These are phyloP conservation scores for Ceraceosorus guamensis DNA, from an alignment of 1,284 basidiomycete genomes.

Conservation along the genomic window DNA sequence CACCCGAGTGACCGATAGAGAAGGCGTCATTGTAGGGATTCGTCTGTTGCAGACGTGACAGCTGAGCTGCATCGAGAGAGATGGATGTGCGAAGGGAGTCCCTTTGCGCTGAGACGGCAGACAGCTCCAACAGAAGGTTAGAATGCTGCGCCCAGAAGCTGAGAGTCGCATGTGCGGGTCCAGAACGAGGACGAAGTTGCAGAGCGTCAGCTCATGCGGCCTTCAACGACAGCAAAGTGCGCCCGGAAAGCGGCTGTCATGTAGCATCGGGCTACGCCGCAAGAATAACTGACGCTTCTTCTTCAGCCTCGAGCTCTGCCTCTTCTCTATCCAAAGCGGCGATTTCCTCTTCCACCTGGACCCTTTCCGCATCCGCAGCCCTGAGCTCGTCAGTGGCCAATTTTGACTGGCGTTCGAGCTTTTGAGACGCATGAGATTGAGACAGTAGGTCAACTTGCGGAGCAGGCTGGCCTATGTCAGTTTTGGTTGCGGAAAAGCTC, in stretches of 20 bases:
- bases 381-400: slow-evolving; percentile 16
- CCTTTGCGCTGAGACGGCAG: slow-evolving; percentile 63
- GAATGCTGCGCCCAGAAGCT: slow-evolving; percentile 81
- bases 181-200: neutral
- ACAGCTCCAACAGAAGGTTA: slow-evolving; percentile 60
- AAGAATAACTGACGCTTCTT: slow-evolving; percentile 61
- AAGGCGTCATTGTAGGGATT: slow-evolving; percentile 99
- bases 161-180: neutral
- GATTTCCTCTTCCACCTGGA: slow-evolving; percentile 63
- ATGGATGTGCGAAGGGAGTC: slow-evolving; percentile 64
- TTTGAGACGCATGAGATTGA: neutral
- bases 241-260: too few species aligned
- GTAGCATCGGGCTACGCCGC: too few species aligned
- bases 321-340: slow-evolving; percentile 67
- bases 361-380: slow-evolving; percentile 38
- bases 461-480: slow-evolving; percentile 4
- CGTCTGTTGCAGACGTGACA: slow-evolving; percentile 79
- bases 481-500: slow-evolving; percentile 4
- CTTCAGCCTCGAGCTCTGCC: slow-evolving; percentile 59
- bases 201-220: neutral
- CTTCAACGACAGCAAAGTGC: too few species aligned
- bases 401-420: slow-evolving; percentile 18
- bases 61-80: slow-evolving; percentile 51
- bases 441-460: slow-evolving; percentile 9
- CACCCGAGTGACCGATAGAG: slow-evolving; percentile 86